Base-by-base conservation (phyloP, 345 rosid genomes). In the Atalantia buxifolia region DNA sequence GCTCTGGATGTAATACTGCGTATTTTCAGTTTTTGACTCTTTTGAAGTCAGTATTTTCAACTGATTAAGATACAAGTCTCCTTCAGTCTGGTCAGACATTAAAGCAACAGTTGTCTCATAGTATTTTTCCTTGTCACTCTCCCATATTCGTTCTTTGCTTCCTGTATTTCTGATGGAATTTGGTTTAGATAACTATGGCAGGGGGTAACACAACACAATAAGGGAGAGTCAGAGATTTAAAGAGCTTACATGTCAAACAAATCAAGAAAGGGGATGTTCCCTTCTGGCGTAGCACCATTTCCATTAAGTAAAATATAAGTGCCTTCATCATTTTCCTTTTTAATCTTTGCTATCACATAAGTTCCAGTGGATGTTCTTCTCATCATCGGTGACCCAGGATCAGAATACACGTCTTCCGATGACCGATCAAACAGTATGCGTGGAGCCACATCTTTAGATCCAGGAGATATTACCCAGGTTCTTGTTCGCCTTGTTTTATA, bases 351-450 rank as follows among this genome's bases (percentile, higher is more conserved):
- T 81, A 96, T 92, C 78, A 96, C 94, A 67, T 94, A 94, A 21
- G 88, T 91, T 31, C 95, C 98, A 71, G 87, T 64, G 57, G 80
- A 74, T 9, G 98, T 92, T 88, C 98, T 96, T 78, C 98, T 91
- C 82, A 88, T 80, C 98, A 96, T 90, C 59, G 99, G 93, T 67
- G 98, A 94, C 57, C 99, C 98, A 82, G 99, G 99, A 82, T 96
- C 99, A n/a, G 99, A 92, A 84, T 96, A 96, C 71, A 89, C 98
- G 86, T 96, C 98, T 82, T 96, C 99, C 1, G 94, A 96, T 82
- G 99, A 96, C 81, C 99, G 88, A 83, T 96, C 98, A 86, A 96
- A 96, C 79, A 96, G 84, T 79, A 94, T 85, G 65, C 90, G 90
- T 61, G 97, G 95, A 83, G 81, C 82, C 75, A 83, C 88, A 83